Evolutionary conservation across 2,329 filamentous ascomycete genomes (phyloP), one percentile per base, ranked within the genome.

Genomic region (Periconia sp.): DNA sequence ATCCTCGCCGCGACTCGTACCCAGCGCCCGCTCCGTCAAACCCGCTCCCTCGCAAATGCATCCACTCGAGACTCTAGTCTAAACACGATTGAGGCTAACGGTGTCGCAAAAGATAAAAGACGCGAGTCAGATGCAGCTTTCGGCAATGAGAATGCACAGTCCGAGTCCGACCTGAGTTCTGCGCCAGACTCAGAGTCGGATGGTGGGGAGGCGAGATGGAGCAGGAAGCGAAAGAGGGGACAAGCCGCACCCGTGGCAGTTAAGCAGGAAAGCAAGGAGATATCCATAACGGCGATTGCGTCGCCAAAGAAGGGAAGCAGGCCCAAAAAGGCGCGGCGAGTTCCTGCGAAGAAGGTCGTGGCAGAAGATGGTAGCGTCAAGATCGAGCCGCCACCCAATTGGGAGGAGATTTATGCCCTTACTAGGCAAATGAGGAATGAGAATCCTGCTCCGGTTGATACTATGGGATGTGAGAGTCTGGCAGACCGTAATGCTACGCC

Each of bases 381-480:
- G 52, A 56, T 73, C 12, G 76, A 80, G 50, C 83, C 90, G 1
- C 91, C 92, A 0, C 78, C 84, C 0, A 84, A 91, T 65, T 96
- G 94, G 94, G 84, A 90, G 50, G 81, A 85, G 43, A 84, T 96
- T 43, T 99, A 96, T 72, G 73, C 79, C 23, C 73, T 83, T 1
- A 87, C 95, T 31, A 86, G 86, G 60, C 80, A 82, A 61, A 96
- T 97, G 91, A 86, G 72, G 73, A 87, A 65, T 65, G 81, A 75
- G 71, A 87, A 80, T 26, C 70, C 80, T 0, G 94, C 94, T 1
- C 88, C 92, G 0, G 94, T 99, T 9, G 94, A 99, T 69, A 97
- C 92, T 0, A 96, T 97, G 92, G 94, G 94, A 9, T 99, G 94
- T 71, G 91, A 91, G 70, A 81, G 82, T 6, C 78, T 94, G 8